phyloP scores from a whole-genome alignment of 2,329 filamentous ascomycete species.

The Lecanosticta acicola region DNA sequence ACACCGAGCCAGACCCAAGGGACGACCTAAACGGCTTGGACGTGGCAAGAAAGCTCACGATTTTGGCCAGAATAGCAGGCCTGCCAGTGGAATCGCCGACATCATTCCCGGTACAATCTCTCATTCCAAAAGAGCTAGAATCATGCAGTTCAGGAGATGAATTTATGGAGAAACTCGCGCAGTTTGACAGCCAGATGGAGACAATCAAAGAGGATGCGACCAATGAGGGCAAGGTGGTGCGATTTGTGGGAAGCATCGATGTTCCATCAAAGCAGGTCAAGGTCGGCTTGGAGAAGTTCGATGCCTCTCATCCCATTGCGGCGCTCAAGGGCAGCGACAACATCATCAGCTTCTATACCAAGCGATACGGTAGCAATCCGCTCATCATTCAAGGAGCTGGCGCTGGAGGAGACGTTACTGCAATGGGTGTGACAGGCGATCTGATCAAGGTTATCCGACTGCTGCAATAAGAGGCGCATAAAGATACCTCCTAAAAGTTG shows the following conservation, averaged over 20 bases:
- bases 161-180: constrained; percentile 73
- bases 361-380: constrained; percentile 85
- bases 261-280: constrained; percentile 74
- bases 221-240: constrained; percentile 81
- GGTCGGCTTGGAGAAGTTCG: constrained; percentile 81
- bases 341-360: constrained; percentile 97
- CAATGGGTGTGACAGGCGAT: constrained; percentile 95
- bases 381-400: constrained; percentile 89
- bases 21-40: constrained; percentile 84
- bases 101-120: constrained; percentile 85
- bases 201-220: constrained; percentile 78
- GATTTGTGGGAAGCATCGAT: constrained; percentile 92
- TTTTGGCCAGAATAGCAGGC: constrained; percentile 80
- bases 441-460: constrained; percentile 80
- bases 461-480: constrained; percentile 41
- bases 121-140: constrained; percentile 86
- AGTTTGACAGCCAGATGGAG: constrained; percentile 88
- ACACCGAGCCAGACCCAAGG: constrained; percentile 81
- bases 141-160: constrained; percentile 70
- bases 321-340: constrained; percentile 96
- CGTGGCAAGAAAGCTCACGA: constrained; percentile 93
- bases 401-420: constrained; percentile 90
- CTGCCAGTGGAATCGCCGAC: constrained; percentile 76
- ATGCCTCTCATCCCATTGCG: constrained; percentile 84
- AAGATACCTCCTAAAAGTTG: constrained; percentile 1